Evolutionary conservation across 2,329 filamentous ascomycete species (phyloP), one percentile per base, ranked within the genome.

Genomic region (Helotiales sp.): DNA sequence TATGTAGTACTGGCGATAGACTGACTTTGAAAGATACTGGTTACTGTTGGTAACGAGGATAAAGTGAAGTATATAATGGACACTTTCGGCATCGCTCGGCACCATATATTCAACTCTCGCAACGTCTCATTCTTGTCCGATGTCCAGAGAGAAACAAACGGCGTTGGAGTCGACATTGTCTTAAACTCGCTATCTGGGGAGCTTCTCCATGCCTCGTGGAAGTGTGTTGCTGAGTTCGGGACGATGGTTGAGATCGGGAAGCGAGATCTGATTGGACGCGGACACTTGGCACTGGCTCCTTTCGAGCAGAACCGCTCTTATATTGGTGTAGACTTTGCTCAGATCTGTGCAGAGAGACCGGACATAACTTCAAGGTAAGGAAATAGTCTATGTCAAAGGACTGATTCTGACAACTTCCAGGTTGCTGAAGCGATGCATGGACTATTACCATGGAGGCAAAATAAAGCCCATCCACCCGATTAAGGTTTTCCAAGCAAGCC

Each of bases 261-360:
- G 42, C 65, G 67, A 1, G 73, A 76, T 40, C 63, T 75, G 3
- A 25, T 64, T 0, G 51, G 58, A 1, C 59, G 69, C 65, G 67
- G 15, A 38, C 62, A 6, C 31, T 13, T 49, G 19, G 40, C 12
- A 6, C 31, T 42, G 40, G 48, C 17, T 10, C 15, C 9, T 25
- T 78, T 79, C 44, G 66, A 68, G 2, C 61, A 70, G 0, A 77
- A 71, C 25, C 67, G 74, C 22, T 72, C 70, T 0, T 78, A 78
- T 54, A 63, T 71, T 3, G 72, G 71, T 0, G 66, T 79, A 2
- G 74, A 78, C 59, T 59, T 78, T 5, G 24, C 50, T 13, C 30
- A 9, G 31, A 34, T 34, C 31, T 34, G 31, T 15, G 31, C 31
- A 9, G 31, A 34, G 15, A 34, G 31, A 15, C 31, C 31, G 15